Conservation (phyloP, 2,329 filamentous ascomycete species). For the Colletotrichum lentis region DNA sequence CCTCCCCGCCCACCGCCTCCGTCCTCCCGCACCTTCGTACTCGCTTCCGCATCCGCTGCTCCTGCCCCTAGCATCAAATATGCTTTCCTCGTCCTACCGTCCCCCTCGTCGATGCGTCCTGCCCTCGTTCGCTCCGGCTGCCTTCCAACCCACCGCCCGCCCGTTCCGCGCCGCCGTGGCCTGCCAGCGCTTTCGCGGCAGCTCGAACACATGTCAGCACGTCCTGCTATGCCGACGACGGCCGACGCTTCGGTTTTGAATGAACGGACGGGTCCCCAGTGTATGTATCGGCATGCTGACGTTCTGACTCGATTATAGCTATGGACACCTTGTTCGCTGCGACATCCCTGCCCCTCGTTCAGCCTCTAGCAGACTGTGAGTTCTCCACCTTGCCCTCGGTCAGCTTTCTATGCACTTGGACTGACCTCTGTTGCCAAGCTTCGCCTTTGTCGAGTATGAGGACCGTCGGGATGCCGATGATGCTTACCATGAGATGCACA, state of each 20-base stretch:
- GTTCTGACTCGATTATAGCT: constrained; percentile 64
- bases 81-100: constrained; percentile 56
- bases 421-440: constrained; percentile 58
- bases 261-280: constrained; percentile 17
- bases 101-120: constrained; percentile 47
- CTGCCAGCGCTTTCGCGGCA: constrained; percentile 28
- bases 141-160: constrained; percentile 18
- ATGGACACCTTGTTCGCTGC: constrained; percentile 96
- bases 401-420: neutral
- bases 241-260: constrained; percentile 12
- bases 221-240: constrained; percentile 23
- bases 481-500: constrained; percentile 99
- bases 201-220: constrained; percentile 16
- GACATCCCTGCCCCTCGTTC: constrained; percentile 97
- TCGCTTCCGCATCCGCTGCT: constrained; percentile 45
- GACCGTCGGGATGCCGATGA: constrained; percentile 98
- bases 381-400: constrained; percentile 43
- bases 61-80: constrained; percentile 40
- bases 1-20: constrained; percentile 47
- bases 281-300: constrained; percentile 55
- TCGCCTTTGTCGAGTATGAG: constrained; percentile 99
- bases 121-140: constrained; percentile 33
- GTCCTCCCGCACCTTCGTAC: constrained; percentile 46
- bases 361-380: constrained; percentile 93
- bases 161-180: constrained; percentile 23